Percentiles rank a stretch among this genome's conserved stretches.
Evolutionary conservation across 2,329 filamentous ascomycete species (phyloP).

Genomic region (Colletotrichum nymphaeae): DNA sequence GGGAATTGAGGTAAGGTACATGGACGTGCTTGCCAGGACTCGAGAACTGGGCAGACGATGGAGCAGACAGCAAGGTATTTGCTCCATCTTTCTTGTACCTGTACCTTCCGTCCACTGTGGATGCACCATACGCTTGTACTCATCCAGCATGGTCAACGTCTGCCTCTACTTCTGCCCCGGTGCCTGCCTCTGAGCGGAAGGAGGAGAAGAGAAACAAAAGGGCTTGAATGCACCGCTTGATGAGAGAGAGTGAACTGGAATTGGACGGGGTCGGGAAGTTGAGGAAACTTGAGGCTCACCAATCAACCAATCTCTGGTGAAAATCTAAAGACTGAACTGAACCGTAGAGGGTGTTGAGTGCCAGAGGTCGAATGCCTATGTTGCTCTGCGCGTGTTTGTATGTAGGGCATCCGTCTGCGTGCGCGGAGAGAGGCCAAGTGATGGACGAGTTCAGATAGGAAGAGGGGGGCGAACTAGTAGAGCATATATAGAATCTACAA

Average conservation of each 20-base stretch:
- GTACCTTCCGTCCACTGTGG: neutral
- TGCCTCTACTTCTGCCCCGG: neutral
- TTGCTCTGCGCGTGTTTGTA: neutral
- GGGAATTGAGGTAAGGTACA: neutral
- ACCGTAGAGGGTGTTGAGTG: neutral
- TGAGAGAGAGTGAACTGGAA: neutral
- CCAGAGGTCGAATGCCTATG: neutral
- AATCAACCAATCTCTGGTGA: neutral
- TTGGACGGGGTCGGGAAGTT: neutral
- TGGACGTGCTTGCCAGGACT: neutral
- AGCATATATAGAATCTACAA: constrained; percentile 19
- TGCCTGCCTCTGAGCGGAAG: neutral
- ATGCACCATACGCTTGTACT: neutral
- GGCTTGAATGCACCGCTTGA: neutral
- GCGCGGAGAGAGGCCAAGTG: neutral
- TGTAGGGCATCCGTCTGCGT: neutral
- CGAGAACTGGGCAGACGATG: neutral
- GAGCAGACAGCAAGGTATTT: neutral
- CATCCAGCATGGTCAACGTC: neutral
- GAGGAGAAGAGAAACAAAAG: neutral
- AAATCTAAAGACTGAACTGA: neutral
- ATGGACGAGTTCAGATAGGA: constrained; percentile 2
- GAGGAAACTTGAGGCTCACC: constrained; percentile 25
- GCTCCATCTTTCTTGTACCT: neutral
- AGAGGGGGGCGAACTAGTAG: constrained; percentile 18